Conservation (phyloP, 1,139 yeast species). For the Zygosaccharomyces pseudobailii region DNA sequence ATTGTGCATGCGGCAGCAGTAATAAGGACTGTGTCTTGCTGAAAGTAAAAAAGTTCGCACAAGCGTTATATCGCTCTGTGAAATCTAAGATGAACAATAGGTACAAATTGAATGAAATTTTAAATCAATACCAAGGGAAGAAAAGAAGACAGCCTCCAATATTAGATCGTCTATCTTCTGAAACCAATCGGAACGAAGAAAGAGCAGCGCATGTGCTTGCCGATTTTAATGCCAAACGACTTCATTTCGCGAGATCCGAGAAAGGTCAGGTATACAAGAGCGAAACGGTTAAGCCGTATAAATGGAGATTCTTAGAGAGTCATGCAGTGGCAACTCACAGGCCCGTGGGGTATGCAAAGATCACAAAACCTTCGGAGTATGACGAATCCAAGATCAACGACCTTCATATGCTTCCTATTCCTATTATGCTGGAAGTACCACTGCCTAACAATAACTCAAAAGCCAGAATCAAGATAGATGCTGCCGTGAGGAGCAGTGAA, state of each 20-base stretch:
- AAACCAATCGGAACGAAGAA: conserved; percentile 16
- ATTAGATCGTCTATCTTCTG: conserved; percentile 29
- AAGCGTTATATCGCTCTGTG: conserved; percentile 27
- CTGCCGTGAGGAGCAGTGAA: conserved; percentile 11
- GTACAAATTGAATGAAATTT: conserved; percentile 31
- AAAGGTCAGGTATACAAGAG: conserved; percentile 2
- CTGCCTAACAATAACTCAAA: not conserved
- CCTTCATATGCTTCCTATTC: conserved; percentile 28
- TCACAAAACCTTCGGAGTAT: conserved; percentile 17
- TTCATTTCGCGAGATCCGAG: conserved; percentile 4
- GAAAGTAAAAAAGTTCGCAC: conserved; percentile 49
- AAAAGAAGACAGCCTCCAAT: conserved; percentile 35
- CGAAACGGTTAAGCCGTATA: conserved; percentile 12
- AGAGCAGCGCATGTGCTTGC: conserved; percentile 18
- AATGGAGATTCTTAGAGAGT: conserved; percentile 12
- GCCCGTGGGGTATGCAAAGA: not conserved
- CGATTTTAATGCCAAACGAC: conserved; percentile 8
- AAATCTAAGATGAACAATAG: conserved; percentile 32
- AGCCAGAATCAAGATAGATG: not conserved
- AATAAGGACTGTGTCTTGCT: conserved; percentile 51
- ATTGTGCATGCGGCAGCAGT: conserved; percentile 57
- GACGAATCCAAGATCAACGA: conserved; percentile 28
- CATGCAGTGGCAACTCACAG: not conserved
- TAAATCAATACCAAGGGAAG: conserved; percentile 27
- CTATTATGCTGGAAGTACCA: conserved; percentile 22